A percentile compares a stretch with the other conserved stretches of the same genome.
Conservation (phyloP, 371 early-diverging fungal genomes). For the Syncephalastrum monosporum region DNA sequence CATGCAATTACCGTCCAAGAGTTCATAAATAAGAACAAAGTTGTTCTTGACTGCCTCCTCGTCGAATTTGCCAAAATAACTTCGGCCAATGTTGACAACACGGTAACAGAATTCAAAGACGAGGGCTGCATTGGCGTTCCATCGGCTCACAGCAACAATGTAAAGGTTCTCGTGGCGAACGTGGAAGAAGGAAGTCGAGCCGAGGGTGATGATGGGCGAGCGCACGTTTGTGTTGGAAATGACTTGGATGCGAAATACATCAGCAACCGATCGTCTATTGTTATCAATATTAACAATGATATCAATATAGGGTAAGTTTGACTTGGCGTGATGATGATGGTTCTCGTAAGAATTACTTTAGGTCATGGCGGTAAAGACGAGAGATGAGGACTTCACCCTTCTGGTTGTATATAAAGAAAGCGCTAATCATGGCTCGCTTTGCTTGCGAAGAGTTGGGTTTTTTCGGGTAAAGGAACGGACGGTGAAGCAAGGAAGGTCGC, state of each 20-base stretch:
- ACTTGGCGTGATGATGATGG: background rate
- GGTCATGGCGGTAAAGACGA: slow-evolving; percentile 90
- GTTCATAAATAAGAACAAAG: slow-evolving; percentile 88
- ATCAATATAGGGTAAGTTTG: background rate
- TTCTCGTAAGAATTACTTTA: slow-evolving; percentile 64
- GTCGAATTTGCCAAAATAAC: slow-evolving; percentile 87
- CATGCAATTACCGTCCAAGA: slow-evolving; percentile 77
- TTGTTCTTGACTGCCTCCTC: slow-evolving; percentile 90
- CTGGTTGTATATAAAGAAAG: slow-evolving; percentile 92
- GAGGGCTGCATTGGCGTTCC: slow-evolving; percentile 82
- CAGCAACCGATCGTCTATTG: slow-evolving; percentile 89
- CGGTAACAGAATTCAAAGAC: slow-evolving; percentile 87
- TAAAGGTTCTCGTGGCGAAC: slow-evolving; percentile 89
- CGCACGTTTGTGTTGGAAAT: slow-evolving; percentile 89
- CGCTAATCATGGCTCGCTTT: slow-evolving; percentile 69
- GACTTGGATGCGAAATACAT: slow-evolving; percentile 95
- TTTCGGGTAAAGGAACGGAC: slow-evolving; percentile 3
- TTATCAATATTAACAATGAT: background rate
- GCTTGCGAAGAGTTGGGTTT: background rate
- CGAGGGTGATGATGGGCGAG: slow-evolving; percentile 90
- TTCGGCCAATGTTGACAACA: slow-evolving; percentile 69
- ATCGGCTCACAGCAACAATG: slow-evolving; percentile 82
- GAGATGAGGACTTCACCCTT: slow-evolving; percentile 98
- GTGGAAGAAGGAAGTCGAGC: slow-evolving; percentile 86
- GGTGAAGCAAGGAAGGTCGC: background rate